A percentile compares a stretch with the other conserved stretches of the same genome.
Conservation (phyloP, 2,329 filamentous ascomycete genomes). For the Canariomyces notabilis region DNA sequence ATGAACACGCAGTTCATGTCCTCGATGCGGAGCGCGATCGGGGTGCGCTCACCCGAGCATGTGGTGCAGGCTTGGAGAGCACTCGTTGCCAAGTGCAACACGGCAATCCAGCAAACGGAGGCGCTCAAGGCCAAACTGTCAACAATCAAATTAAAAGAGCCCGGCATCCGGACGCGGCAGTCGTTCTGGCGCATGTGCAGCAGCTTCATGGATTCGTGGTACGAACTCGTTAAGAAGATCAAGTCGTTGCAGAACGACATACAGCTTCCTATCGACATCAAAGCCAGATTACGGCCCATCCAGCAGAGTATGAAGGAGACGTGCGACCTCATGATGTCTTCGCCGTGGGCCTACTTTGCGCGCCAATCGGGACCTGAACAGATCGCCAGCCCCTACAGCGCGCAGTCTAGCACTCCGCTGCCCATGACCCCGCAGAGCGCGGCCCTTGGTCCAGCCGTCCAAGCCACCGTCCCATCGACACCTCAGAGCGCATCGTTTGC, state of each 20-base stretch:
- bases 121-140: slow-evolving; percentile 68
- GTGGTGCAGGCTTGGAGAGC: slow-evolving; percentile 62
- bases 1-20: slow-evolving; percentile 62
- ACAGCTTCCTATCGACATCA: slow-evolving; percentile 60
- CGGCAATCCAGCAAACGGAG: slow-evolving; percentile 68
- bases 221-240: slow-evolving; percentile 57
- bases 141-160: slow-evolving; percentile 79
- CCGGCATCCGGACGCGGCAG: slow-evolving; percentile 61
- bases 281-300: slow-evolving; percentile 69
- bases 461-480: slow-evolving; percentile 78
- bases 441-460: slow-evolving; percentile 81
- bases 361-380: slow-evolving; percentile 14
- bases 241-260: slow-evolving; percentile 49
- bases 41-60: slow-evolving; percentile 53
- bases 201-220: slow-evolving; percentile 66
- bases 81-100: slow-evolving; percentile 66
- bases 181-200: slow-evolving; percentile 68
- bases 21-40: slow-evolving; percentile 59
- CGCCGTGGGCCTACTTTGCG: slow-evolving; percentile 49
- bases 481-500: slow-evolving; percentile 55
- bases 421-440: slow-evolving; percentile 88
- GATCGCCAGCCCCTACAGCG: slow-evolving; percentile 27
- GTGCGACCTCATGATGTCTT: slow-evolving; percentile 61
- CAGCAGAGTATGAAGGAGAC: slow-evolving; percentile 81
- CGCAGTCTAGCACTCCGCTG: slow-evolving; percentile 31